A percentile compares a stretch with the other conserved stretches of the same genome.
These are phyloP conservation scores for Suhomyces panamericanus DNA, from an alignment of 1,139 yeast genomes.

Conservation along the genomic window DNA sequence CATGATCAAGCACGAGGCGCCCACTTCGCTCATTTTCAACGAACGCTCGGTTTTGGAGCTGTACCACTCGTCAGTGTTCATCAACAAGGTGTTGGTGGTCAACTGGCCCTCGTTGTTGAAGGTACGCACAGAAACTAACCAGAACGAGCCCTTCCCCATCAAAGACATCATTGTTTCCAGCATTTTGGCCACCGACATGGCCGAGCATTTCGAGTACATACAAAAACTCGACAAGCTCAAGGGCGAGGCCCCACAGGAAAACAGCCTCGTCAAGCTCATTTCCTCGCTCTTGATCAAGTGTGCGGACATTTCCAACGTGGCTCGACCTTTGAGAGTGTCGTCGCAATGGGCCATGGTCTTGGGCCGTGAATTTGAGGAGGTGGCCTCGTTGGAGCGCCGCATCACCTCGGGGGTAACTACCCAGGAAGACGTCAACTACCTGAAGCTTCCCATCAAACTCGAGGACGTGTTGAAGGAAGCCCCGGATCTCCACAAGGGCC, in stretches of 20 bases:
- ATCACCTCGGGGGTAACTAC: conserved; percentile 18
- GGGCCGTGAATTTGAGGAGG: conserved; percentile 74
- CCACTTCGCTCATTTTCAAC: conserved; percentile 61
- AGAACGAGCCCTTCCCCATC: conserved; percentile 20
- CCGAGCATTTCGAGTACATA: conserved; percentile 78
- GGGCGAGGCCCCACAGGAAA: conserved; percentile 23
- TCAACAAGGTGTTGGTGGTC: conserved; percentile 52
- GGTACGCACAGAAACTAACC: conserved; percentile 16
- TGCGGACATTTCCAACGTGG: conserved; percentile 92
- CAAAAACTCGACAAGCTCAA: conserved; percentile 39
- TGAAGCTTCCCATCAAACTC: conserved; percentile 32
- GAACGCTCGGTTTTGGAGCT: conserved; percentile 77
- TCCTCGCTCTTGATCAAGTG: conserved; percentile 78
- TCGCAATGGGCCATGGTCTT: conserved; percentile 85
- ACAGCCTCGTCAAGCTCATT: conserved; percentile 46
- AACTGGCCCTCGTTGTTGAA: conserved; percentile 62
- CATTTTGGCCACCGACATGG: conserved; percentile 93
- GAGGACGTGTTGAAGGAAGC: conserved; percentile 42
- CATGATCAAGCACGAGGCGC: conserved; percentile 60
- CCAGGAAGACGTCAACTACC: conserved; percentile 27
- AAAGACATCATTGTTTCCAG: conserved; percentile 42
- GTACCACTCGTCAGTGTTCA: conserved; percentile 75
- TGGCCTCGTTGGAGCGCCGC: conserved; percentile 53
- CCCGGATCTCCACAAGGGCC: conserved; percentile 67
- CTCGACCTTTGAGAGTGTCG: conserved; percentile 73